Evolutionary conservation across 2,329 filamentous ascomycete species (phyloP), one percentile per base, ranked within the genome.

Genomic region (Penicillium verrucosum): DNA sequence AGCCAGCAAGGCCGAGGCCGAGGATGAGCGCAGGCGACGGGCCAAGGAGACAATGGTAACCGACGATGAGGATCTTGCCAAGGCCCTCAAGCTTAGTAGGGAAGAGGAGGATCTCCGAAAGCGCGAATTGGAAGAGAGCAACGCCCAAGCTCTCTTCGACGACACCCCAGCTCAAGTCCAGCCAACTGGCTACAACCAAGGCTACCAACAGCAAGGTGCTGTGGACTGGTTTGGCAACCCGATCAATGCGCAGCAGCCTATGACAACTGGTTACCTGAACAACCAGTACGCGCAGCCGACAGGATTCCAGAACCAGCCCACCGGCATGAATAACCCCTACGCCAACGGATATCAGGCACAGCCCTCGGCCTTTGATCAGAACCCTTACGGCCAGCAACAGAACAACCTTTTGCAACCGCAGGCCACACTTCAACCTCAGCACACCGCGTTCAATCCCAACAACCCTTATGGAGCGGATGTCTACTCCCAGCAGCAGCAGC

Each of bases 191-290:
- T 92, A 91, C 79, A 97, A 97, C 75, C 92, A 96, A 77, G 93
- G 93, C 45, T 99, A 99, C 70, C 92, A 97, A 78, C 94, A 99
- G 77, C 93, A 96, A 71, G 89, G 89, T 56, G 90, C 91, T 12
- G 94, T 99, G 18, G 94, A 99, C 76, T 97, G 95, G 85, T 94
- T 95, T 67, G 94, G 93, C 57, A 99, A 99, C 74, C 91, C 92
- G 12, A 88, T 97, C 68, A 90, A 93, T 57, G 87, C 86, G 68
- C 88, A 90, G 72, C 82, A 82, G 62, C 78, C 88, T 64, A 87
- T 92, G 73, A 82, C 80, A 52, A 89, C 86, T 14, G 86, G 85
- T 6, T 88, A 81, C 67, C 74, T 88, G 61, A 87, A 87, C 74
- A 86, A 85, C 65, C 83, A 85, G 59, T 88, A 88, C 68, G 82